Conservation (phyloP, 192 early-diverging fungal genomes). For the Entomortierella parvispora region DNA sequence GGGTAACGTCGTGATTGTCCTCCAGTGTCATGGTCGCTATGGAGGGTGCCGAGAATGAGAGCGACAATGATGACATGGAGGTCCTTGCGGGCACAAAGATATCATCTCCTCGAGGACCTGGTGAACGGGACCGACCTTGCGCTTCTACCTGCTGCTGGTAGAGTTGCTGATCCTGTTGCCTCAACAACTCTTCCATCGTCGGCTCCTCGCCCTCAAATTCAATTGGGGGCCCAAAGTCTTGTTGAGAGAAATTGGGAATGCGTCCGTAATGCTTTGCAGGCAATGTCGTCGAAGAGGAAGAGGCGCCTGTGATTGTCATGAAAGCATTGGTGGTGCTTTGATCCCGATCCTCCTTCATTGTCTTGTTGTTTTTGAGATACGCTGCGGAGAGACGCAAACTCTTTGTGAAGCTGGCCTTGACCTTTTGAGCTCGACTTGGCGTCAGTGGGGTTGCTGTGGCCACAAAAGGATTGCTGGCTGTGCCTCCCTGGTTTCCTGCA, state of each 20-base stretch:
- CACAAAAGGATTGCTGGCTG: not conserved
- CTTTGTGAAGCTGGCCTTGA: slow-evolving; percentile 27
- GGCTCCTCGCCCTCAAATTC: slow-evolving; percentile 16
- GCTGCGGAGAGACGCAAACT: slow-evolving; percentile 30
- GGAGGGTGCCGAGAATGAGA: too few relatives aligned
- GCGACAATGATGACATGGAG: too few relatives aligned
- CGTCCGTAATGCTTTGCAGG: too few relatives aligned
- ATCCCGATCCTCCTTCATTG: slow-evolving; percentile 7
- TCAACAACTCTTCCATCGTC: slow-evolving; percentile 29
- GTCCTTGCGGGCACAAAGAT: too few relatives aligned
- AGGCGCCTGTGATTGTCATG: too few relatives aligned
- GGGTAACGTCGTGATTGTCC: too few relatives aligned
- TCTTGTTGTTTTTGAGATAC: slow-evolving; percentile 17
- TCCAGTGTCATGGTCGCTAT: too few relatives aligned
- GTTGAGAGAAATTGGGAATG: not conserved
- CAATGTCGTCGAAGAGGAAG: too few relatives aligned
- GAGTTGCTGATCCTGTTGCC: slow-evolving; percentile 13
- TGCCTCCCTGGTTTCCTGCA: not conserved
- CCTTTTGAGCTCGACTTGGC: slow-evolving; percentile 30
- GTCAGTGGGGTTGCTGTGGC: not conserved
- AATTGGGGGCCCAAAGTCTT: not conserved
- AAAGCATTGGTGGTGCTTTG: slow-evolving; percentile 2
- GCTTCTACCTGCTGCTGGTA: not conserved
- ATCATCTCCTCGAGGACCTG: too few relatives aligned
- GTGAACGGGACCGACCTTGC: not conserved